Evolutionary conservation across 805 yeast species (phyloP).

Genomic region (Wickerhamomyces strasburgensis): DNA sequence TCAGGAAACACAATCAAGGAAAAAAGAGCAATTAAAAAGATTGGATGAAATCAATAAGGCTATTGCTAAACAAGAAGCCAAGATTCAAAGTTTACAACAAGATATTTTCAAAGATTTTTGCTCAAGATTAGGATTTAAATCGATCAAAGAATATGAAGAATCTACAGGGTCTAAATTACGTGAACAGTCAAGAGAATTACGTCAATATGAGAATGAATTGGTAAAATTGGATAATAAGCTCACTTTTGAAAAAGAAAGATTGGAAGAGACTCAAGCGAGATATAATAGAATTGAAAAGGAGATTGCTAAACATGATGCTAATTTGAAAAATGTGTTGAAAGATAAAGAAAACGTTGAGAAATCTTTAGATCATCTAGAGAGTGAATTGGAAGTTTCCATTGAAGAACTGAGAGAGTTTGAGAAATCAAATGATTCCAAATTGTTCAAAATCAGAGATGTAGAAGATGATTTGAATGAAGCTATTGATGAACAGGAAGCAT

Average conservation of each 20-base stretch:
- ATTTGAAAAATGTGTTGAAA: conserved; percentile 28
- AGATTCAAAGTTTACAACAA: conserved; percentile 35
- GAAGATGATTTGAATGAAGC: conserved; percentile 48
- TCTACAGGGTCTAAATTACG: conserved; percentile 56
- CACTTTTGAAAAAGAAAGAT: conserved; percentile 59
- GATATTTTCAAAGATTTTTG: conserved; percentile 53
- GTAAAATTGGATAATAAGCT: conserved; percentile 56
- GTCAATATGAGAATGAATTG: conserved; percentile 57
- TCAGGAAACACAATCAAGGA: conserved; percentile 26
- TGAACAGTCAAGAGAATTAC: conserved; percentile 53
- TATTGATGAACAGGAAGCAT: conserved; percentile 22
- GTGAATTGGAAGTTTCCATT: conserved; percentile 35
- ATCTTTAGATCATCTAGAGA: conserved; percentile 34
- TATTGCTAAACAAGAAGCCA: conserved; percentile 24
- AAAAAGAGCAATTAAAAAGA: conserved; percentile 22
- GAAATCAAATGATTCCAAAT: conserved; percentile 26
- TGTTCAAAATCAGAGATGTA: conserved; percentile 30
- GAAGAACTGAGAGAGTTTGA: conserved; percentile 33
- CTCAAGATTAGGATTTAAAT: conserved; percentile 42
- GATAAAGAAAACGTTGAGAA: conserved; percentile 29
- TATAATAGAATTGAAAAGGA: conserved; percentile 39
- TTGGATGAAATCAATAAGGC: conserved; percentile 20
- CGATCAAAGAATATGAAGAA: conserved; percentile 64
- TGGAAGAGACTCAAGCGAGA: conserved; percentile 45
- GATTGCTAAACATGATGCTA: conserved; percentile 31